Base-by-base conservation (phyloP, 352 stramenopile genomes). In the Globisporangium ultimum region DNA sequence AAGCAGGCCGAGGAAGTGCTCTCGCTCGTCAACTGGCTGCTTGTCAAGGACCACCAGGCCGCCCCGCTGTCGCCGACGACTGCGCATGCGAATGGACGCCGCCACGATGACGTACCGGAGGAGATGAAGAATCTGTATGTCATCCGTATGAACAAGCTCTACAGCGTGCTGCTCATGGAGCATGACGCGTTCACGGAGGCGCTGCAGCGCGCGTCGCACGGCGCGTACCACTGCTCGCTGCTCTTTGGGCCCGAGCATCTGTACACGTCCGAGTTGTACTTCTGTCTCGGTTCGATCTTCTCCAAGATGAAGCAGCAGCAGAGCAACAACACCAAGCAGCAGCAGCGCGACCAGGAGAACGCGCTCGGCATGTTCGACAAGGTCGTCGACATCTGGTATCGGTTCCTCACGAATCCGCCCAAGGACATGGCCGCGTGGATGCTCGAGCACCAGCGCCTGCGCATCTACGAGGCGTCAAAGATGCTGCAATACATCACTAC, bases 301-400 rank as follows among this genome's bases (percentile, higher is more conserved):
- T 67, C 76, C 24, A 69, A 69, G 10, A 78, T 80, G 64, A 70
- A 82, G 17, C 62, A 72, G 21, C 62, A 72, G 12, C 24, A 66
- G 67, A 15, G 62, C 61, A 48, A 67, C 20, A 12, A 58, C 70
- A 15, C 9, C 28, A 21, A 55, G 40, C 55, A 60, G 17, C 51
- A 60, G 28, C 50, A 56, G 21, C 58, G 59, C 55, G 54, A 71
- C 22, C 61, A 51, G 5, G 78, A 91, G 36, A 86, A 73, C 45
- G 74, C 82, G 22, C 65, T 91, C 21, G 74, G 74, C 18, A 78
- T 89, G 77, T 77, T 87, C 21, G 82, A 91, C 63, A 91, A 91
- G 40, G 74, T 89, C 12, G 80, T 91, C 28, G 80, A 91, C 60
- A 89, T 89, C 46, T 89, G 78, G 79, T 89, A 89, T 65, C 73